Percentiles rank a stretch among this genome's conserved stretches.
Conservation (phyloP, 2,329 filamentous ascomycete species). For the Colletotrichum gloeosporioides region DNA sequence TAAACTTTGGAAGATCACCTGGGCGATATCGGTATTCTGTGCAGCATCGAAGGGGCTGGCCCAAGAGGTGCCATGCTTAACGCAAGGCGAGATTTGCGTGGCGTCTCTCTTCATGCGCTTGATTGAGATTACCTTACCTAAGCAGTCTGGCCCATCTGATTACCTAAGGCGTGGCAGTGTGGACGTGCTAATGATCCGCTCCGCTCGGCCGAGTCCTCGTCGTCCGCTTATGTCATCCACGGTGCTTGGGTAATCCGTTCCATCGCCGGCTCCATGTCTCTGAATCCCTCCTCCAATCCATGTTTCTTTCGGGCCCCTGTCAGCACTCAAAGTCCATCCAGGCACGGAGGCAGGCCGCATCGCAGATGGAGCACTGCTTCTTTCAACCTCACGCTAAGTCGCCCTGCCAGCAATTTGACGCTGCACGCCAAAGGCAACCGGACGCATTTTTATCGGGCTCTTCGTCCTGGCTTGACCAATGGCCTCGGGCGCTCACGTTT, state of each 20-base stretch:
- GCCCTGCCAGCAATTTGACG: neutral
- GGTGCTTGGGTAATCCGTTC: neutral
- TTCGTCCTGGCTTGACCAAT: neutral
- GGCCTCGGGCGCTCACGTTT: neutral
- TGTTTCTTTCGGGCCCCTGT: neutral
- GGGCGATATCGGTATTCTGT: neutral
- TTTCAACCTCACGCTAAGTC: neutral
- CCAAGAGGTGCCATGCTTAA: neutral
- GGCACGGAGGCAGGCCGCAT: neutral
- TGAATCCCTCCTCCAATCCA: neutral
- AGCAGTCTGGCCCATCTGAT: neutral
- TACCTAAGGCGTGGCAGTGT: neutral
- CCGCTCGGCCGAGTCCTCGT: neutral
- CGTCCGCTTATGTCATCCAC: neutral
- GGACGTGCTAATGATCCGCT: neutral
- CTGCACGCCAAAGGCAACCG: neutral
- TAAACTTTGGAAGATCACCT: neutral
- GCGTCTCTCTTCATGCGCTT: neutral
- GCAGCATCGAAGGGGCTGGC: neutral
- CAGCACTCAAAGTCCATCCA: neutral
- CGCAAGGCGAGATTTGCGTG: neutral
- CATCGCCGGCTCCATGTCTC: neutral
- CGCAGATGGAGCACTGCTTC: neutral
- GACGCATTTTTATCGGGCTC: neutral
- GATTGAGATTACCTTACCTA: neutral